Conservation (phyloP, 495 filamentous ascomycete species). For the Aspergillus sclerotiicarbonarius region DNA sequence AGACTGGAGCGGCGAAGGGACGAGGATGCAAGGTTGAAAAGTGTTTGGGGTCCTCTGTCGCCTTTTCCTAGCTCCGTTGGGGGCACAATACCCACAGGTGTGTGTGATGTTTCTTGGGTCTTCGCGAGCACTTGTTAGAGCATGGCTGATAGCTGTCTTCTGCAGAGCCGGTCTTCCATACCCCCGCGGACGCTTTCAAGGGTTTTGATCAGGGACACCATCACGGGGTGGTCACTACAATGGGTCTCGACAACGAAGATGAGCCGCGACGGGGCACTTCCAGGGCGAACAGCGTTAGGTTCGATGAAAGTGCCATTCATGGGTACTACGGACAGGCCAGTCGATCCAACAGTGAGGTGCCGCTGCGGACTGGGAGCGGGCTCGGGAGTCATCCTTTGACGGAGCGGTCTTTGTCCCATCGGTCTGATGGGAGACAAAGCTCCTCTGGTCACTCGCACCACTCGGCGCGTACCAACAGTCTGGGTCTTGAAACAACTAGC, state of each 20-base stretch:
- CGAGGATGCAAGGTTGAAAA: constrained; percentile 77
- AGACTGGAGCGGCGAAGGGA: constrained; percentile 80
- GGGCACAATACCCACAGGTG: constrained; percentile 75
- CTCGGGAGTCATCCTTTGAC: constrained; percentile 80
- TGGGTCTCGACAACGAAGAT: constrained; percentile 84
- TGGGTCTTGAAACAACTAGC: constrained; percentile 69
- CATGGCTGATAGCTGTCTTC: constrained; percentile 3
- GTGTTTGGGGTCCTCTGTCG: constrained; percentile 76
- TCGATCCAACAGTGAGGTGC: constrained; percentile 76
- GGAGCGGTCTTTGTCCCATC: constrained; percentile 88
- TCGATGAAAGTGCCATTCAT: constrained; percentile 93
- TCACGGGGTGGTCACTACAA: constrained; percentile 62
- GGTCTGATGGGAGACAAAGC: constrained; percentile 94
- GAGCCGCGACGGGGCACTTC: constrained; percentile 91
- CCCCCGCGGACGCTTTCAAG: constrained; percentile 73
- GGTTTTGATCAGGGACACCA: constrained; percentile 80
- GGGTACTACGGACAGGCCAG: constrained; percentile 82
- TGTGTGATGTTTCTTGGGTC: constrained; percentile 10
- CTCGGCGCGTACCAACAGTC: constrained; percentile 79
- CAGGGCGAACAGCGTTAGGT: constrained; percentile 96
- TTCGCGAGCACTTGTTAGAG: constrained; percentile 4
- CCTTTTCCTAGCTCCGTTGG: constrained; percentile 73
- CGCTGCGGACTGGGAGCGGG: constrained; percentile 73
- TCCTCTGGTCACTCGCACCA: constrained; percentile 81
- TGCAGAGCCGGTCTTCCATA: constrained; percentile 70